These are phyloP conservation scores for Hypoxylon sp. DNA, from an alignment of 2,329 filamentous ascomycete genomes.

Conservation along the genomic window DNA sequence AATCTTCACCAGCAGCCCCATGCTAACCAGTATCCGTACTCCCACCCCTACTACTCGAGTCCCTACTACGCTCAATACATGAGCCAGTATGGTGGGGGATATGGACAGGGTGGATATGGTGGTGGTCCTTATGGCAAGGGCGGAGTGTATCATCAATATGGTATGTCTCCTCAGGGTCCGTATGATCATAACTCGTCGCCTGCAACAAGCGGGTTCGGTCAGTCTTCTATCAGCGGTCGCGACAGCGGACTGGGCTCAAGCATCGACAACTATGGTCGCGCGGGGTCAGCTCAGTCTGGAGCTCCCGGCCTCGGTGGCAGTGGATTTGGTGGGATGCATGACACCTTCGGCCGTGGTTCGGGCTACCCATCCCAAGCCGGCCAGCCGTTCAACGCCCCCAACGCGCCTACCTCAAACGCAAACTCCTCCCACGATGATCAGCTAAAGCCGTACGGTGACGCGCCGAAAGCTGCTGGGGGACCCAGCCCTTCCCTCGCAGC, in stretches of 20 bases:
- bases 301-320: constrained; percentile 63
- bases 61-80: constrained; percentile 73
- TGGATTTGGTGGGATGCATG: constrained; percentile 66
- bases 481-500: constrained; percentile 68
- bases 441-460: constrained; percentile 69
- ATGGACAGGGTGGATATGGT: constrained; percentile 64
- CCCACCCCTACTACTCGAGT: constrained; percentile 66
- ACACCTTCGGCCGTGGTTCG: constrained; percentile 66
- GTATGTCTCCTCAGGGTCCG: constrained; percentile 66
- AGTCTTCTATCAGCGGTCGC: constrained; percentile 64
- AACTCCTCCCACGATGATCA: constrained; percentile 61
- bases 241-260: constrained; percentile 63
- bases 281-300: constrained; percentile 61
- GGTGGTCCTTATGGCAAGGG: constrained; percentile 66
- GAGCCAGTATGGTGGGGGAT: constrained; percentile 62
- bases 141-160: constrained; percentile 65
- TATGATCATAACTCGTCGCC: constrained; percentile 68
- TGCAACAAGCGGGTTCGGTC: constrained; percentile 62
- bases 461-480: constrained; percentile 62
- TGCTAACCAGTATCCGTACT: constrained; percentile 46
- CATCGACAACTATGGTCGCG: constrained; percentile 66
- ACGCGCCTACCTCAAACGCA: constrained; percentile 58
- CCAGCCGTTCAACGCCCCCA: constrained; percentile 65
- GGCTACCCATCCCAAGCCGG: constrained; percentile 67
- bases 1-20: constrained; percentile 53